Evolutionary conservation across 306 rosid genomes (phyloP).

Genomic region (Lathyrus aphaca): DNA sequence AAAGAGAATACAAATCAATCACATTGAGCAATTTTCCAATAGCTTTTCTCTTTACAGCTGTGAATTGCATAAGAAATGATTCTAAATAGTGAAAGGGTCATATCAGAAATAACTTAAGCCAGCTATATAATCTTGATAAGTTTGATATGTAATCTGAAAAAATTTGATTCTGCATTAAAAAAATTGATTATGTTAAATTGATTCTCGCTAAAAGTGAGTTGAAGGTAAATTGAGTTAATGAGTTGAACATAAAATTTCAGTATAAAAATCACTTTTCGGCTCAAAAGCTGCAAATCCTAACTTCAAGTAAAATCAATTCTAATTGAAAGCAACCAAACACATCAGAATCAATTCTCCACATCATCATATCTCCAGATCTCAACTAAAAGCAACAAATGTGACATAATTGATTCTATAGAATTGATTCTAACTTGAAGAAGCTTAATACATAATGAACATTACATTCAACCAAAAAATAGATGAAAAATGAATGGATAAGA

Average conservation of each 20-base stretch:
- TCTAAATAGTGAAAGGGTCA: constrained; percentile 25
- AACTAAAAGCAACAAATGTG: constrained; percentile 11
- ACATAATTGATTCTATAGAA: not conserved
- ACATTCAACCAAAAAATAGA: not conserved
- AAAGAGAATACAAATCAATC: constrained; percentile 39
- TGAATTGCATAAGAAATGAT: constrained; percentile 22
- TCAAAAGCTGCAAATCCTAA: no score
- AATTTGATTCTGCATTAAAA: not conserved
- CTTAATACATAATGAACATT: no score
- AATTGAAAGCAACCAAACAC: no score
- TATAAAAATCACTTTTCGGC: no score
- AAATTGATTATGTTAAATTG: no score
- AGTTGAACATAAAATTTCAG: no score
- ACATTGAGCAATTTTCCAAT: constrained; percentile 29
- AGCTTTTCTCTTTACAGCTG: constrained; percentile 36
- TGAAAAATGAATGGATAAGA: constrained; percentile 1
- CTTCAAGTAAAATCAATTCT: no score
- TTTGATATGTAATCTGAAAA: constrained; percentile 11
- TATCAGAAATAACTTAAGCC: constrained; percentile 28
- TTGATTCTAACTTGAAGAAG: no score
- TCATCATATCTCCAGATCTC: constrained; percentile 41
- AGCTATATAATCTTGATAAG: constrained; percentile 20
- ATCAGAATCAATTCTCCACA: not conserved
- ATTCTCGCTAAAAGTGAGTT: no score
- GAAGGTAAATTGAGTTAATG: no score